Percentiles rank a stretch among this genome's conserved stretches.
phyloP scores from a whole-genome alignment of 2,329 filamentous ascomycete genomes.

The Coniochaeta pulveracea region DNA sequence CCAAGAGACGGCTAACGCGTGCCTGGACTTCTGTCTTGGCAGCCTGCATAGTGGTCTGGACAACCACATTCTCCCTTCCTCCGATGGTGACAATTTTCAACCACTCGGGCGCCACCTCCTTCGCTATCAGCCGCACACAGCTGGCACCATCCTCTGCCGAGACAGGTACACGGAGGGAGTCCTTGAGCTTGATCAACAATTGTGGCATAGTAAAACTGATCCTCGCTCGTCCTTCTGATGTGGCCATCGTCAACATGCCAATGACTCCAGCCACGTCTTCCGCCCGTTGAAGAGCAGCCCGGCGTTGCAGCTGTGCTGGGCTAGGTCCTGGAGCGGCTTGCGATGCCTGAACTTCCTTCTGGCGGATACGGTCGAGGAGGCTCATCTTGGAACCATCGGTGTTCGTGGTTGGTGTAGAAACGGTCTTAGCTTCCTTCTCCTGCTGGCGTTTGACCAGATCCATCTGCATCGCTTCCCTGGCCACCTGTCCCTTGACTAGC shows the following conservation, averaged over 20 bases:
- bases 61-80: constrained; percentile 44
- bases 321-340: constrained; percentile 32
- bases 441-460: constrained; percentile 43
- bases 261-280: constrained; percentile 59
- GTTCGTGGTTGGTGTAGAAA: constrained; percentile 21
- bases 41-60: constrained; percentile 29
- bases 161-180: constrained; percentile 50
- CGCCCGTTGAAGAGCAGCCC: constrained; percentile 54
- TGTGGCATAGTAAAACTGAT: constrained; percentile 55
- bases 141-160: constrained; percentile 38
- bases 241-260: constrained; percentile 51
- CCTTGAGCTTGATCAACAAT: constrained; percentile 53
- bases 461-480: constrained; percentile 57
- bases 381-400: constrained; percentile 44
- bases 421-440: constrained; percentile 23
- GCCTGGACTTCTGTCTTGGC: constrained; percentile 22
- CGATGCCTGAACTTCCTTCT: constrained; percentile 50
- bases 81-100: constrained; percentile 38
- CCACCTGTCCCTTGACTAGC: constrained; percentile 54
- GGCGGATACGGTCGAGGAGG: constrained; percentile 64
- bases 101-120: constrained; percentile 46
- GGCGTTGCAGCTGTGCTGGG: constrained; percentile 45
- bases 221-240: constrained; percentile 36
- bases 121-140: constrained; percentile 39
- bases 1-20: constrained; percentile 15